These are phyloP conservation scores for Aspergillus sp. DNA, from an alignment of 2,329 filamentous ascomycete species.

Conservation along the genomic window DNA sequence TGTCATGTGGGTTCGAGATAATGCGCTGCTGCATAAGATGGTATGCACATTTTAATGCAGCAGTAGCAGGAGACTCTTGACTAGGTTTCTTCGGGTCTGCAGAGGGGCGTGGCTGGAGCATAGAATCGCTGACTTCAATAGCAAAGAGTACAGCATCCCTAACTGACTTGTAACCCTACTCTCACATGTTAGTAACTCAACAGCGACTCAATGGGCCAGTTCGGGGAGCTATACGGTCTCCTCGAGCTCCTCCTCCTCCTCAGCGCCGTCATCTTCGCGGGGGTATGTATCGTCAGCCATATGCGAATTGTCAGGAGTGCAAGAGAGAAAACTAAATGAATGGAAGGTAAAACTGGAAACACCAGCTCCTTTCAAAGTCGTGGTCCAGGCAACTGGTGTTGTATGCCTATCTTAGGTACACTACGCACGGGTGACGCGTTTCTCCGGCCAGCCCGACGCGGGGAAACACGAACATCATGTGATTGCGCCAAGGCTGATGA, in stretches of 20 bases:
- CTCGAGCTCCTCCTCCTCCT: slow-evolving; percentile 54
- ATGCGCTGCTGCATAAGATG: slow-evolving; percentile 97
- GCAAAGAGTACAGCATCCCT: slow-evolving; percentile 99
- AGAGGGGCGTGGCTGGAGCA: slow-evolving; percentile 71
- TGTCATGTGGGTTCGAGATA: slow-evolving; percentile 92
- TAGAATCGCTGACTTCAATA: slow-evolving; percentile 87
- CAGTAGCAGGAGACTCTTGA: slow-evolving; percentile 75
- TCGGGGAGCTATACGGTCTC: slow-evolving; percentile 40
- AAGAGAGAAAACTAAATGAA: background rate
- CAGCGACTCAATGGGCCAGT: background rate
- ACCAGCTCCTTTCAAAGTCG: background rate
- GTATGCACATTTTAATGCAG: slow-evolving; percentile 91
- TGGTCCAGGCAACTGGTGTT: slow-evolving; percentile 5
- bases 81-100: slow-evolving; percentile 75
- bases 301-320: slow-evolving; percentile 11
- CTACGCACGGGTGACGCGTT: slow-evolving; percentile 31
- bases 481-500: slow-evolving; percentile 35
- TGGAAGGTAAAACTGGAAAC: background rate
- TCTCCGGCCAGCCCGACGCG: slow-evolving; percentile 25
- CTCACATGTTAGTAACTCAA: slow-evolving; percentile 3
- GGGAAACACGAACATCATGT: slow-evolving; percentile 43
- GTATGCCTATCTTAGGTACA: slow-evolving; percentile 27
- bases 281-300: slow-evolving; percentile 44
- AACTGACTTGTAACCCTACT: slow-evolving; percentile 81
- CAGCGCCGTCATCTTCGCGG: slow-evolving; percentile 46